These are phyloP conservation scores for Talaromyces pinophilus DNA, from an alignment of 2,329 filamentous ascomycete species.

Conservation along the genomic window DNA sequence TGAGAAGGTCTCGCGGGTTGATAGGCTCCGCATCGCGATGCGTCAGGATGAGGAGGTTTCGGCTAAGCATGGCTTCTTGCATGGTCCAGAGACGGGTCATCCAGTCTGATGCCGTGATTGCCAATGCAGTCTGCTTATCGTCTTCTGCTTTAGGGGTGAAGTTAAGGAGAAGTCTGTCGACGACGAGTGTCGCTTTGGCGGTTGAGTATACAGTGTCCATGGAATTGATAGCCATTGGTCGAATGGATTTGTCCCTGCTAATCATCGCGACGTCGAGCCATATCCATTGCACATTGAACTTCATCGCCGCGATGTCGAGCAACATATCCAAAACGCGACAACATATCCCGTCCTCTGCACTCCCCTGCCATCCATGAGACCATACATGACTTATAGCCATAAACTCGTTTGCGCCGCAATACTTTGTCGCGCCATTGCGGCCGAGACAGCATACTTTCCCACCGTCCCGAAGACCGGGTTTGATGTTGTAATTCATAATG, in stretches of 20 bases:
- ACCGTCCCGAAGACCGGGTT: background rate
- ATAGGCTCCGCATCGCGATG: background rate
- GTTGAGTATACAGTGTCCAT: background rate
- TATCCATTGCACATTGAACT: background rate
- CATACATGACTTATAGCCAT: conserved; percentile 1
- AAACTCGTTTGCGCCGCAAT: background rate
- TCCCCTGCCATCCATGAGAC: conserved; percentile 9
- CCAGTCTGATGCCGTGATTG: conserved; percentile 5
- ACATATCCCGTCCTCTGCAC: background rate
- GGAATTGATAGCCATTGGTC: conserved; percentile 2
- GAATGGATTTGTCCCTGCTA: background rate
- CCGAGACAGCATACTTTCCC: background rate
- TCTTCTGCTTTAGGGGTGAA: background rate
- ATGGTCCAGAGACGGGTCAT: conserved; percentile 10
- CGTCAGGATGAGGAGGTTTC: background rate
- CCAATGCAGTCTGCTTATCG: background rate
- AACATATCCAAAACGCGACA: background rate
- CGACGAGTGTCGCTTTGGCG: conserved; percentile 1
- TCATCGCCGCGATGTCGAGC: background rate
- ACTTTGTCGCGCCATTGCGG: background rate
- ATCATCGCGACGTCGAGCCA: conserved; percentile 10
- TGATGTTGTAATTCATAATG: background rate
- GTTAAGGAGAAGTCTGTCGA: background rate
- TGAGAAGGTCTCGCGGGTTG: background rate
- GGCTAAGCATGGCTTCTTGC: conserved; percentile 8